Evolutionary conservation across 176 grass and related monocot species (phyloP).

Genomic region (Rhipidocladum racemiflorum): DNA sequence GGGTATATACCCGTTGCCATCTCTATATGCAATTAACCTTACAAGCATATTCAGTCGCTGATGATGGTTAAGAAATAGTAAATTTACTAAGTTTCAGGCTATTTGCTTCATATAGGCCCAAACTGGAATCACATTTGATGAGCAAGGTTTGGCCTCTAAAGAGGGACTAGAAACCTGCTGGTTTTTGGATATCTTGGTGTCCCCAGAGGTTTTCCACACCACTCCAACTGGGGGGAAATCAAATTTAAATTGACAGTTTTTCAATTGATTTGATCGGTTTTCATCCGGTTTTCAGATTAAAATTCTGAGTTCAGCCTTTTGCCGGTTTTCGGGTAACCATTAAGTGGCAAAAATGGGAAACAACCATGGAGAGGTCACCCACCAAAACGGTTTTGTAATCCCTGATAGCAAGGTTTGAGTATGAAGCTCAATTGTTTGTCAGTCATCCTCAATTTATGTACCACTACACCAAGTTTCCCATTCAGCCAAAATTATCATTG

Average conservation of each 20-base stretch:
- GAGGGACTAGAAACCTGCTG: not conserved
- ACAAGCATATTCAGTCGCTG: conserved; percentile 9
- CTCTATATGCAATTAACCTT: conserved; percentile 23
- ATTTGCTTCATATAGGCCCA: not conserved
- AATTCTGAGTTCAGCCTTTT: not conserved
- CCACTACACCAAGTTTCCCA: not conserved
- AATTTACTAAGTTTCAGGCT: conserved; percentile 2
- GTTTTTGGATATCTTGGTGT: not conserved
- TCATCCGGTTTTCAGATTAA: not conserved
- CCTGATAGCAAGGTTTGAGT: not conserved
- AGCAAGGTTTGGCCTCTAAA: not conserved
- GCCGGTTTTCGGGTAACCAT: not conserved
- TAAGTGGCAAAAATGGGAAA: not conserved
- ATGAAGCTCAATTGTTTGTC: not conserved
- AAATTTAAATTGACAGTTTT: no score
- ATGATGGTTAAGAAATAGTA: not conserved
- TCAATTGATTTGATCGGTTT: no score
- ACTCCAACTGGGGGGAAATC: no score
- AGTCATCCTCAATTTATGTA: conserved; percentile 16
- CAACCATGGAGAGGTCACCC: not conserved
- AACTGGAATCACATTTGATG: conserved; percentile 16
- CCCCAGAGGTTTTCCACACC: no score
- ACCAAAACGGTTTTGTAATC: not conserved
- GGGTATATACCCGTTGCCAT: no score
- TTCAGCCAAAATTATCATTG: not conserved